Conservation (phyloP, 352 stramenopile species). For the Sclerospora graminicola region DNA sequence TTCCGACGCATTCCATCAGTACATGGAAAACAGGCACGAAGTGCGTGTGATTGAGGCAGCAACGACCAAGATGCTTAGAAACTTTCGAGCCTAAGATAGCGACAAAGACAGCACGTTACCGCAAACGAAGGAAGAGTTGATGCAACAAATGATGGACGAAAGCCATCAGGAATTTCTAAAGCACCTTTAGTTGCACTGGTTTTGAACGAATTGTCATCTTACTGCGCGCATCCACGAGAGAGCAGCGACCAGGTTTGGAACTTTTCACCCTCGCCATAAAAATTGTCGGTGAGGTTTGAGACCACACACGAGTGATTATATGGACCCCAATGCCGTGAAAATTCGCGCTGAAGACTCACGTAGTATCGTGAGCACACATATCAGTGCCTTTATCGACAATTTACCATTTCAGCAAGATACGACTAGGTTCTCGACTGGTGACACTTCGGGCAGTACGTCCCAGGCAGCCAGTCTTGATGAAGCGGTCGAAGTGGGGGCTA, state of each 20-base stretch:
- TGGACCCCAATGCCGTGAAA: too few species aligned
- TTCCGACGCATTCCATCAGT: conserved; percentile 41
- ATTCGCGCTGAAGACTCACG: too few species aligned
- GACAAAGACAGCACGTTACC: conserved; percentile 21
- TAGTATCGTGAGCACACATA: too few species aligned
- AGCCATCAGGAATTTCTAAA: conserved; percentile 11
- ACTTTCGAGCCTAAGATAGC: conserved; percentile 39
- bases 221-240: conserved; percentile 51
- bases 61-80: conserved; percentile 42
- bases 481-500: too few species aligned
- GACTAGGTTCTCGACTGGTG: too few species aligned
- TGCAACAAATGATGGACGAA: conserved; percentile 13
- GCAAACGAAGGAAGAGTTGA: conserved; percentile 17
- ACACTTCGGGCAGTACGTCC: too few species aligned
- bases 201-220: too few species aligned
- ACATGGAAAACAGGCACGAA: conserved; percentile 54
- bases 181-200: conserved; percentile 19
- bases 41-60: conserved; percentile 36
- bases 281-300: conserved; percentile 50
- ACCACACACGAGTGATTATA: conserved; percentile 67
- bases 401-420: too few species aligned
- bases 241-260: conserved; percentile 43
- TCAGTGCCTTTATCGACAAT: too few species aligned
- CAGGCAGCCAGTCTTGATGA: too few species aligned
- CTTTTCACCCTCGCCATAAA: conserved; percentile 40